Evolutionary conservation across 768 basidiomycete species (phyloP).

Genomic region (Leucocoprinus leucothites): DNA sequence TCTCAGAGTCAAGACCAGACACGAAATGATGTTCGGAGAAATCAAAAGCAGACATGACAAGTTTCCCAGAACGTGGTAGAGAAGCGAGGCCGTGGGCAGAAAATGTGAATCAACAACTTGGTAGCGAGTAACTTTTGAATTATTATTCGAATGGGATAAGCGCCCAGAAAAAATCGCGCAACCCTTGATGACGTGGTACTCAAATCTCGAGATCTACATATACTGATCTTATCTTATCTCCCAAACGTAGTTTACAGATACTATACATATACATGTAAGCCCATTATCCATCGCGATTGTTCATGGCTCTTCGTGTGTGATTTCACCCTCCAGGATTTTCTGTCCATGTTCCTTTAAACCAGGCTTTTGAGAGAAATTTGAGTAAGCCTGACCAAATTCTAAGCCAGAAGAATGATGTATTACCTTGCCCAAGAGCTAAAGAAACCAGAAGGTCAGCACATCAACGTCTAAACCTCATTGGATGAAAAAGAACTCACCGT

Average conservation of each 20-base stretch:
- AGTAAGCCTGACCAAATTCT: background rate
- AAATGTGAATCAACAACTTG: background rate
- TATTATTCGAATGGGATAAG: conserved; percentile 1
- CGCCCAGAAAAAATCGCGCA: conserved; percentile 1
- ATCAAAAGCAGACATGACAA: background rate
- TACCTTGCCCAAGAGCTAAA: conserved; percentile 33
- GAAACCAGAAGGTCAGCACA: background rate
- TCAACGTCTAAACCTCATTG: background rate
- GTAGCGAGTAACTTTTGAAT: conserved; percentile 1
- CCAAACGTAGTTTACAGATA: background rate
- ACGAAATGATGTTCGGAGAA: background rate
- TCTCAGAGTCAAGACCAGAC: conserved; percentile 20
- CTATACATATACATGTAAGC: background rate
- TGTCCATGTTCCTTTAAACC: conserved; percentile 51
- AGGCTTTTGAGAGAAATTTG: conserved; percentile 19
- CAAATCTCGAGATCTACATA: background rate
- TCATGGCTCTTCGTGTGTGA: conserved; percentile 29
- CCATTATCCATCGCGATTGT: background rate
- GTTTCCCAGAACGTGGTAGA: background rate
- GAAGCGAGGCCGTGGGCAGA: background rate
- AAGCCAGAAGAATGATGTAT: background rate
- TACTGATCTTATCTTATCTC: conserved; percentile 21
- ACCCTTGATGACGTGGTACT: conserved; percentile 5
- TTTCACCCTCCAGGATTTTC: conserved; percentile 49
- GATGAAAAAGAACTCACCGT: conserved; percentile 35